phyloP scores from a whole-genome alignment of 345 rosid genomes.

The Lepidium sativum region DNA sequence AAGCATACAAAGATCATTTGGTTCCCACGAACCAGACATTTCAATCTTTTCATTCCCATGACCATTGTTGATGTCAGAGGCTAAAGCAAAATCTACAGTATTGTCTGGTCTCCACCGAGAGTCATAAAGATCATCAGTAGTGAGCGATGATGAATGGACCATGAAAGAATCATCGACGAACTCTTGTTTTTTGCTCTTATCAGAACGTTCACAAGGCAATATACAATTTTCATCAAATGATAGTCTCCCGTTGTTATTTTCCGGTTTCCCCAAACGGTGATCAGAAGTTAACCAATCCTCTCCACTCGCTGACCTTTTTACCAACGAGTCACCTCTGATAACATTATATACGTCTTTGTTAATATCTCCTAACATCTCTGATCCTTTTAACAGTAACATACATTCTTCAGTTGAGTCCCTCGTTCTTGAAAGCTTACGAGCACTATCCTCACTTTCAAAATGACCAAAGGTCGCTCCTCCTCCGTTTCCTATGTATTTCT shows the following conservation, averaged over 20 bases:
- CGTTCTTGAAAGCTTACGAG: slow-evolving; percentile 39
- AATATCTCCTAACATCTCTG: slow-evolving; percentile 35
- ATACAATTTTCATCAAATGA: slow-evolving; percentile 33
- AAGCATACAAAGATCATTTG: slow-evolving; percentile 57
- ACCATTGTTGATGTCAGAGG: slow-evolving; percentile 31
- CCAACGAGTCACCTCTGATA: slow-evolving; percentile 28
- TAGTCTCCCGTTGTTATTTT: slow-evolving; percentile 27
- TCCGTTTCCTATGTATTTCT: slow-evolving; percentile 29
- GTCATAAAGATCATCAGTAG: slow-evolving; percentile 34
- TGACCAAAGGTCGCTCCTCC: slow-evolving; percentile 30
- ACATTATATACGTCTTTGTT: slow-evolving; percentile 24
- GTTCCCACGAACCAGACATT: slow-evolving; percentile 30
- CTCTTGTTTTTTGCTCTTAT: slow-evolving; percentile 31
- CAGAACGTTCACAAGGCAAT: slow-evolving; percentile 25
- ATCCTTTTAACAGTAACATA: slow-evolving; percentile 36
- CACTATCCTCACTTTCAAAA: slow-evolving; percentile 39
- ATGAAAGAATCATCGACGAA: slow-evolving; percentile 69
- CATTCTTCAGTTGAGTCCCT: slow-evolving; percentile 41
- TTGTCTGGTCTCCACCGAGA: slow-evolving; percentile 63
- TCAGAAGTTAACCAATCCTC: slow-evolving; percentile 54
- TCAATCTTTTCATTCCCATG: slow-evolving; percentile 28
- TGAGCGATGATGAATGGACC: slow-evolving; percentile 40
- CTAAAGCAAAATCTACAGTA: slow-evolving; percentile 43
- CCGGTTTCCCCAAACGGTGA: slow-evolving; percentile 28
- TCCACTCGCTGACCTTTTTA: slow-evolving; percentile 43